Base-by-base conservation (phyloP, 2,329 filamentous ascomycete species). In the Claviceps maximensis region DNA sequence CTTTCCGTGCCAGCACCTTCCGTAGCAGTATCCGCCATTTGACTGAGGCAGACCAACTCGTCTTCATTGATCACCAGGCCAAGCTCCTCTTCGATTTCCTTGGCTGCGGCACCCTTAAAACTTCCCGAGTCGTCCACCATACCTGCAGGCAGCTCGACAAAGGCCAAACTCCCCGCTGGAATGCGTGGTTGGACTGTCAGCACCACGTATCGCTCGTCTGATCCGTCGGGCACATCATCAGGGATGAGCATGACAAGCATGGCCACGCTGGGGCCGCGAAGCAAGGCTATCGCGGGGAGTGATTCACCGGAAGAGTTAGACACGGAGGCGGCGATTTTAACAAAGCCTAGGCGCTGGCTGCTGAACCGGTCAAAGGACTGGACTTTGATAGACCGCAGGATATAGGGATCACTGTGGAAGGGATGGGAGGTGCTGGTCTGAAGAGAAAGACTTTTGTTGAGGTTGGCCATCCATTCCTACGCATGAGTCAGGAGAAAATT, bases 1-100 rank as follows among this genome's bases (percentile, higher is more conserved):
- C 10, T 31, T 5, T 60, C 62, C 48, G 74, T 71, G 13, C 58
- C 57, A 1, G 53, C 55, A 1, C 52, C 58, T 2, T 61, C 62
- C 12, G 59, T 56, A 1, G 54, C 59, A 1, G 61, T 62, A 12
- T 62, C 60, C 1, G 74, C 76, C 49, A 82, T 59, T 17, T 80
- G 74, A 54, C 73, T 80, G 50, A 83, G 61, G 55, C 74, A 76
- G 1, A 62, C 67, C 44, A 83, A 62, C 55, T 77, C 67, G 4
- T 67, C 62, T 49, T 71, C 69, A 9, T 66, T 63, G 40, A 83
- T 79, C 49, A 68, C 69, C 12, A 83, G 60, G 15, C 76, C 78
- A 2, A 82, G 67, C 63, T 83, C 80, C 66, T 83, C 80, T 55
- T 76, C 56, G 10, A 84, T 79, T 67, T 84, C 80, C 58, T 70